A percentile compares a stretch with the other conserved stretches of the same genome.
phyloP scores from a whole-genome alignment of 1,139 yeast species.

The Yamadazyma mexicana region DNA sequence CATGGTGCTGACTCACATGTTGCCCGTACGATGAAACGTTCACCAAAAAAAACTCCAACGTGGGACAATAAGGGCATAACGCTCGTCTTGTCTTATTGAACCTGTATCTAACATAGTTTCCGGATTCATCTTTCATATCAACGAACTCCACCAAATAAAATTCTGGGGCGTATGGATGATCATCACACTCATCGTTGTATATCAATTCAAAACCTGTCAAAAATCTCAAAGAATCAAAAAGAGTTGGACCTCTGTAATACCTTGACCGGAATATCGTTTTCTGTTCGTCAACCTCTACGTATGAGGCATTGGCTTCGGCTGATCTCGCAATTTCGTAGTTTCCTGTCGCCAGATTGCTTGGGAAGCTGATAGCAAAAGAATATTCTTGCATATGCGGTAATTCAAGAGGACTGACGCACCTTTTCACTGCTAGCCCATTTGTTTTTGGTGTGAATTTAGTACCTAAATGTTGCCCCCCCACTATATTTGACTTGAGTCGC shows the following conservation, averaged over 20 bases:
- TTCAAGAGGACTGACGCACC: neutral
- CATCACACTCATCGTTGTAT: conserved; percentile 3
- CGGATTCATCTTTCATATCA: neutral
- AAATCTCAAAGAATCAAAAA: neutral
- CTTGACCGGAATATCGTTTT: neutral
- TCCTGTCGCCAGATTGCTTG: conserved; percentile 2
- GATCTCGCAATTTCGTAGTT: neutral
- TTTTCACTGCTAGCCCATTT: neutral
- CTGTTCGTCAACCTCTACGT: neutral
- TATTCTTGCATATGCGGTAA: neutral
- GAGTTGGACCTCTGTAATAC: conserved; percentile 2
- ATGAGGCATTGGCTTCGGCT: neutral
- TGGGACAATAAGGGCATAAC: conserved; percentile 35
- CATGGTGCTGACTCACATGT: conserved; percentile 35
- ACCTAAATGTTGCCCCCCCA: neutral
- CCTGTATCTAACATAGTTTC: conserved; percentile 1
- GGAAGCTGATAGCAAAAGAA: neutral
- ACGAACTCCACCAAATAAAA: conserved; percentile 6
- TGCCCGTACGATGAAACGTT: conserved; percentile 36
- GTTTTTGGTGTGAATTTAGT: conserved; percentile 1
- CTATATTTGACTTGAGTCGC: neutral
- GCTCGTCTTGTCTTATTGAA: conserved; percentile 29
- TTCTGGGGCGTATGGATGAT: conserved; percentile 11
- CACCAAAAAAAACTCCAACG: conserved; percentile 26
- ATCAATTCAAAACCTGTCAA: conserved; percentile 2